Evolutionary conservation across 352 stramenopile genomes (phyloP).

Genomic region (Pythium volutum): DNA sequence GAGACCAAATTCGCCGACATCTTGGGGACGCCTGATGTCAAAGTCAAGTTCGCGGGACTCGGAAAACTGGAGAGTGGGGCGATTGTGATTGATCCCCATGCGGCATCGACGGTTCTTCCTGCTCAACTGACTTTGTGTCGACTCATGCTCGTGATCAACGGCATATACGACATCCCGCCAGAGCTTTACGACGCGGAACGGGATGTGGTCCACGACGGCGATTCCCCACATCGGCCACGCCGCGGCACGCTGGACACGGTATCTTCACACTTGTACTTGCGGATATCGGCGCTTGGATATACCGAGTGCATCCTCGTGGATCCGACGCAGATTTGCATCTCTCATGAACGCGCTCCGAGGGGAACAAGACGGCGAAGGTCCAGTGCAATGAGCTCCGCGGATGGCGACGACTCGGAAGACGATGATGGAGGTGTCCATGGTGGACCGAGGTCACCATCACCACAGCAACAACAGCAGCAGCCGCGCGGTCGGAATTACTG

Average conservation of each 20-base stretch:
- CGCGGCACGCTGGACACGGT: neutral
- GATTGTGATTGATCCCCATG: constrained; percentile 43
- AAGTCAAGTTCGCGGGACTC: constrained; percentile 35
- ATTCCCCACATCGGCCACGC: neutral
- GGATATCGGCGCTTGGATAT: constrained; percentile 68
- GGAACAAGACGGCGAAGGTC: constrained; percentile 35
- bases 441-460: constrained; percentile 5
- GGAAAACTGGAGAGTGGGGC: constrained; percentile 47
- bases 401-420: constrained; percentile 26
- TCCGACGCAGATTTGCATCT: constrained; percentile 45
- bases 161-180: constrained; percentile 77
- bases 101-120: constrained; percentile 42
- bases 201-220: constrained; percentile 8
- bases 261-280: constrained; percentile 58
- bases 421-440: constrained; percentile 20
- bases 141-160: constrained; percentile 73
- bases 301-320: constrained; percentile 76
- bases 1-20: constrained; percentile 57
- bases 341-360: constrained; percentile 44
- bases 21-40: constrained; percentile 42
- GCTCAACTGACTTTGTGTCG: constrained; percentile 73
- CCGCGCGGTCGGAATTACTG: constrained; percentile 51
- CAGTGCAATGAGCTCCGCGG: constrained; percentile 26
- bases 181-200: constrained; percentile 72
- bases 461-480: neutral